These are phyloP conservation scores for Salix arbutifolia DNA, from an alignment of 345 rosid species.

Conservation along the genomic window DNA sequence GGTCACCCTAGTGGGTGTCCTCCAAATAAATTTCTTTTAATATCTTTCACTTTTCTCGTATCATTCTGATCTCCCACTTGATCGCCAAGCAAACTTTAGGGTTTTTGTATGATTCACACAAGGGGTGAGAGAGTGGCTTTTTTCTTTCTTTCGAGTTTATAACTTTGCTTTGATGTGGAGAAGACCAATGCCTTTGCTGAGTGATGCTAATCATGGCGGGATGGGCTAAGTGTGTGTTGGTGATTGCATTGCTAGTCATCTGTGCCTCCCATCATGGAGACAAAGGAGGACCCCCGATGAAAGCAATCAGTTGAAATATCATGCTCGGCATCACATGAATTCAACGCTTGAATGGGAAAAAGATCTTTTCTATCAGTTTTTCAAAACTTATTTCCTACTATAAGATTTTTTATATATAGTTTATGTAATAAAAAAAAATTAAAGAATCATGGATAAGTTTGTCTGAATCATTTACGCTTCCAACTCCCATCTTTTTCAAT, in stretches of 20 bases:
- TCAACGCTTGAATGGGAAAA: slow-evolving; percentile 29
- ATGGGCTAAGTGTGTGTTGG: slow-evolving; percentile 29
- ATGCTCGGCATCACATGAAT: slow-evolving; percentile 21
- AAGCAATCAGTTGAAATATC: slow-evolving; percentile 33
- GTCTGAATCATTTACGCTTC: slow-evolving; percentile 17
- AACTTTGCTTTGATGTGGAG: slow-evolving; percentile 31
- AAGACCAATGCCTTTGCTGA: slow-evolving; percentile 21
- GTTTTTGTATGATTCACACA: slow-evolving; percentile 13
- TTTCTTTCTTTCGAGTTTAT: not conserved
- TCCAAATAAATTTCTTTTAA: not conserved
- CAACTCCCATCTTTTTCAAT: slow-evolving; percentile 28
- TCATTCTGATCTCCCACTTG: slow-evolving; percentile 17
- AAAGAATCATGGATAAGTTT: not conserved
- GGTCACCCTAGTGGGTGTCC: slow-evolving; percentile 20
- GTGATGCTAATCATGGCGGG: slow-evolving; percentile 25
- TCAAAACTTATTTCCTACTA: not conserved
- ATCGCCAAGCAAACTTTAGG: slow-evolving; percentile 14
- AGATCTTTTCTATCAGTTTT: not conserved
- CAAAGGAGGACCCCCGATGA: slow-evolving; percentile 36
- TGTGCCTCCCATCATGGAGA: slow-evolving; percentile 46
- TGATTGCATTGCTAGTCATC: slow-evolving; percentile 43
- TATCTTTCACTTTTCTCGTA: not conserved
- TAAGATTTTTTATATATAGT: not conserved
- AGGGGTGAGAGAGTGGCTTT: not conserved
- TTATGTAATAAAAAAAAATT: too few species aligned